Conservation (phyloP, 2,329 filamentous ascomycete species). For the Monilinia aucupariae region DNA sequence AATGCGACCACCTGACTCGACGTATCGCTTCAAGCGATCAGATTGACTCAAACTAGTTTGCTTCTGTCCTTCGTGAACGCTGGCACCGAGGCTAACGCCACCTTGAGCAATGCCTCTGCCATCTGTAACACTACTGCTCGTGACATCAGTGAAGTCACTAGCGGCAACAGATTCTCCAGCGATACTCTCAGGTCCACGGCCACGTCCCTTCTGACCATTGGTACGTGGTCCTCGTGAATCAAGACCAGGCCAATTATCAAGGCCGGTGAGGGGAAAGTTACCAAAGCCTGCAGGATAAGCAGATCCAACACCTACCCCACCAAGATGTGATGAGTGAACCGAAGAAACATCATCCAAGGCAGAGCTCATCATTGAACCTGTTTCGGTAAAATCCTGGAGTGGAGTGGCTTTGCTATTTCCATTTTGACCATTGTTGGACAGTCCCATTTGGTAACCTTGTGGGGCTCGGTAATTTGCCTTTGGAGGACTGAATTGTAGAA, state of each 20-base stretch:
- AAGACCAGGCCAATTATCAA: conserved; percentile 80
- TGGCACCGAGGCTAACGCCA: conserved; percentile 77
- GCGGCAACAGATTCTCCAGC: conserved; percentile 90
- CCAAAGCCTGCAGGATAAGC: conserved; percentile 95
- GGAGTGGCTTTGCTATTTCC: conserved; percentile 27
- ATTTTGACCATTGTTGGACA: conserved; percentile 40
- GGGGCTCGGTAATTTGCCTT: conserved; percentile 88
- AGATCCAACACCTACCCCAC: conserved; percentile 70
- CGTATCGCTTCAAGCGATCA: conserved; percentile 89
- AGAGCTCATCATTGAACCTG: conserved; percentile 86
- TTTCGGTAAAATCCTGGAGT: conserved; percentile 48
- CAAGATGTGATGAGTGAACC: conserved; percentile 85
- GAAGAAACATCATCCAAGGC: conserved; percentile 97
- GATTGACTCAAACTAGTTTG: conserved; percentile 71
- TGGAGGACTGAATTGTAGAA: conserved; percentile 90
- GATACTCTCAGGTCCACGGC: conserved; percentile 67
- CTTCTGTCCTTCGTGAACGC: conserved; percentile 70
- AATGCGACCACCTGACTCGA: conserved; percentile 74
- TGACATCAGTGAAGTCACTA: conserved; percentile 82
- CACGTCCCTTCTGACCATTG: conserved; percentile 60
- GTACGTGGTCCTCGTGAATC: conserved; percentile 55
- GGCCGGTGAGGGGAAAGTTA: conserved; percentile 58
- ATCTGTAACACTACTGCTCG: conserved; percentile 63
- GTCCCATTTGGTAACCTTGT: conserved; percentile 78
- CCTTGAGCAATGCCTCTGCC: conserved; percentile 74